Percentiles rank a stretch among this genome's conserved stretches.
Conservation (phyloP, 257 asterid genomes). For the Petunia secreta region DNA sequence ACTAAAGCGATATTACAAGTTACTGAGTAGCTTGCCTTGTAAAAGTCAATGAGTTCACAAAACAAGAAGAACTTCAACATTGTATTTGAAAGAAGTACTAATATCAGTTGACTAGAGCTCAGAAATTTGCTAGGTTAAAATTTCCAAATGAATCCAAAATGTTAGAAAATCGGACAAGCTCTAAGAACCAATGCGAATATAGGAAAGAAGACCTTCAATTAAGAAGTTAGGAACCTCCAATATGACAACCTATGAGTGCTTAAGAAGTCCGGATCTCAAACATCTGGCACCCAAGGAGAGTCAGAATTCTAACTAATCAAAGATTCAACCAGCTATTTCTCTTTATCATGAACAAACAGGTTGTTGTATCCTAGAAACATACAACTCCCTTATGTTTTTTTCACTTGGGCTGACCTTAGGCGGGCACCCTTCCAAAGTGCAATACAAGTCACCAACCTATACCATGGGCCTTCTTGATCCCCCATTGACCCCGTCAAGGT, state of each 20-base stretch:
- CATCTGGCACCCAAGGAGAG: neutral
- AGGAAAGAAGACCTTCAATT: neutral
- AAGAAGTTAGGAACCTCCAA: neutral
- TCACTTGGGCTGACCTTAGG: too few relatives aligned
- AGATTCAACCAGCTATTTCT: neutral
- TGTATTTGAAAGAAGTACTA: neutral
- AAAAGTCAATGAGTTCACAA: slow-evolving; percentile 16
- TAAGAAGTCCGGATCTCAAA: neutral
- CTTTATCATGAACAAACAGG: neutral
- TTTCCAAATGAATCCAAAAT: neutral
- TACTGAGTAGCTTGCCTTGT: neutral
- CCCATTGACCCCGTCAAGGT: too few relatives aligned
- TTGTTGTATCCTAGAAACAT: neutral
- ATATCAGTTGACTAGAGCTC: neutral
- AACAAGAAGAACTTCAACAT: slow-evolving; percentile 9
- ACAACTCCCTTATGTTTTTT: too few relatives aligned
- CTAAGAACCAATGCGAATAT: neutral
- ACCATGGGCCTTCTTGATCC: too few relatives aligned
- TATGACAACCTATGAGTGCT: neutral
- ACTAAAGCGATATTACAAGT: neutral
- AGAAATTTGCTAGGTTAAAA: neutral
- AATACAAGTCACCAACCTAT: too few relatives aligned
- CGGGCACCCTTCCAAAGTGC: too few relatives aligned
- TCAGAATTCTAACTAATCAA: neutral
- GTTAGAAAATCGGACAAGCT: neutral